A percentile compares a stretch with the other conserved stretches of the same genome.
Conservation (phyloP, 2,329 filamentous ascomycete genomes). For the Nemania diffusa region DNA sequence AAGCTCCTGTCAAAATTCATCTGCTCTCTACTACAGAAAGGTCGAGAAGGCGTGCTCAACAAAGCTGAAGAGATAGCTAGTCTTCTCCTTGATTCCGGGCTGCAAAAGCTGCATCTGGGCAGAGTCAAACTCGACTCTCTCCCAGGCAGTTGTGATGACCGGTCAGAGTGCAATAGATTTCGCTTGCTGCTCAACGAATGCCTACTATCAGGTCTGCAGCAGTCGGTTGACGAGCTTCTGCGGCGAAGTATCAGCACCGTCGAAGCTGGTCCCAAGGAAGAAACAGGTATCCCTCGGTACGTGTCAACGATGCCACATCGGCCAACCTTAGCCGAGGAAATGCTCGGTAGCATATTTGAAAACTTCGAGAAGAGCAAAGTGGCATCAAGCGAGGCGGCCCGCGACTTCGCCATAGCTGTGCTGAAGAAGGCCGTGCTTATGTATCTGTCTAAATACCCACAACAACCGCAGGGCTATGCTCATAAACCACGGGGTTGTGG, state of each 20-base stretch:
- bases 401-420: slow-evolving; percentile 22
- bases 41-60: slow-evolving; percentile 13
- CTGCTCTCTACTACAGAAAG: slow-evolving; percentile 25
- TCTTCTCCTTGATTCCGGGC: slow-evolving; percentile 8
- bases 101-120: slow-evolving; percentile 2
- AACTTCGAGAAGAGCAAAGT: slow-evolving; percentile 21
- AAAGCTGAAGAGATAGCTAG: slow-evolving; percentile 13
- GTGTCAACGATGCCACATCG: neutral
- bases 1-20: slow-evolving; percentile 22
- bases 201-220: slow-evolving; percentile 16
- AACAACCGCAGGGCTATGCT: neutral
- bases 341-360: slow-evolving; percentile 8
- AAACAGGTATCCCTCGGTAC: neutral
- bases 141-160: neutral
- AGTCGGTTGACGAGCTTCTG: slow-evolving; percentile 23
- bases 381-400: slow-evolving; percentile 13
- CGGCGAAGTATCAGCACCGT: slow-evolving; percentile 4
- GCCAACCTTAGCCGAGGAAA: slow-evolving; percentile 9
- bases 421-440: slow-evolving; percentile 22
- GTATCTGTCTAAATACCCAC: slow-evolving; percentile 17
- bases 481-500: slow-evolving; percentile 16
- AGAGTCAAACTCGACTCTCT: slow-evolving; percentile 14
- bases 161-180: slow-evolving; percentile 12
- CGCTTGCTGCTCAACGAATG: slow-evolving; percentile 13
- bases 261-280: neutral